Evolutionary conservation across 306 rosid species (phyloP).

Genomic region (Lathyrus tuberosus): DNA sequence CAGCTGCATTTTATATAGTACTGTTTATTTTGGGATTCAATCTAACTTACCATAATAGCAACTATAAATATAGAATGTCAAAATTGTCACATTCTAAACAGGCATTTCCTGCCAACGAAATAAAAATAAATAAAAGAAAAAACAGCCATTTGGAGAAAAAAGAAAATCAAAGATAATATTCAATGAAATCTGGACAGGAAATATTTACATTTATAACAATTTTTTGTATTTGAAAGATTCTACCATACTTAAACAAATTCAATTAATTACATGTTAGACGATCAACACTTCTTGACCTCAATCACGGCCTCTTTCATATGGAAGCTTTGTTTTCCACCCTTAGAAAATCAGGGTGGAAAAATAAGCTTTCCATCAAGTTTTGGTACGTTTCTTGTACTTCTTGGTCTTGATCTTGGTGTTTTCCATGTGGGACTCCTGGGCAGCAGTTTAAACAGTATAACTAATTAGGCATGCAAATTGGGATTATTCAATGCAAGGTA

Average conservation of each 20-base stretch:
- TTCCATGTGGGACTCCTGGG: constrained; percentile 66
- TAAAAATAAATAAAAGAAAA: no score
- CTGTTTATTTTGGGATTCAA: constrained; percentile 22
- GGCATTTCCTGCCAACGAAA: background rate
- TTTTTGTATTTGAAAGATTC: constrained; percentile 3
- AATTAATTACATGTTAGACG: constrained; percentile 3
- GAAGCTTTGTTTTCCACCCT: background rate
- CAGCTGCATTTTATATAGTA: background rate
- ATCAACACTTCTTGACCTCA: constrained; percentile 34
- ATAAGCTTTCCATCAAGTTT: constrained; percentile 19
- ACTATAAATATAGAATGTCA: constrained; percentile 13
- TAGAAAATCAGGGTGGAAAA: background rate
- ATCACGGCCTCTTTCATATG: constrained; percentile 34
- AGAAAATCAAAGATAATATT: background rate
- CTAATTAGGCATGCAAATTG: constrained; percentile 13
- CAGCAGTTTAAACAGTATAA: constrained; percentile 33
- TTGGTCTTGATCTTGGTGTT: constrained; percentile 53
- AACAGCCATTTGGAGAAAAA: background rate
- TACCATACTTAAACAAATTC: background rate
- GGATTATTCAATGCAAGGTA: constrained; percentile 2
- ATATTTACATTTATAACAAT: constrained; percentile 23
- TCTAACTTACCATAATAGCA: background rate
- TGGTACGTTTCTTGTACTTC: constrained; percentile 47
- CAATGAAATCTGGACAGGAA: constrained; percentile 25
- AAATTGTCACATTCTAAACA: constrained; percentile 1